Evolutionary conservation across 345 rosid genomes (phyloP).

Genomic region (Clarkia xantiana): DNA sequence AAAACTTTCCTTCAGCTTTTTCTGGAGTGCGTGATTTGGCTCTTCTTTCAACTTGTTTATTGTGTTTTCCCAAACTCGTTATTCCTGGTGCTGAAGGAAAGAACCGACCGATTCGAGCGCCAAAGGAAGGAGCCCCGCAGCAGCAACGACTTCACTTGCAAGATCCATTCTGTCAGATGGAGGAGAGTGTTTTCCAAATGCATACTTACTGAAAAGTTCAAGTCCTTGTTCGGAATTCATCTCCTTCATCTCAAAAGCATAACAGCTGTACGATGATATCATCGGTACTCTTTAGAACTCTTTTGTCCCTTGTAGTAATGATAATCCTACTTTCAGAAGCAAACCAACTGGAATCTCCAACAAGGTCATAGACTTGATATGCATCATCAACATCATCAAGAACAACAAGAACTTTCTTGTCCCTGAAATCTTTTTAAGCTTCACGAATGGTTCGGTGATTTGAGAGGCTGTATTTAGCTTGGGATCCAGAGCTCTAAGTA

Average conservation of each 20-base stretch:
- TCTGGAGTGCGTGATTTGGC: neutral
- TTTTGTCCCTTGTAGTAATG: neutral
- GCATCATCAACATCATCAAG: slow-evolving; percentile 1
- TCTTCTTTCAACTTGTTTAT: neutral
- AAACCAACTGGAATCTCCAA: neutral
- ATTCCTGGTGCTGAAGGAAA: neutral
- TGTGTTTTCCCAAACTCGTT: neutral
- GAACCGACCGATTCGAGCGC: neutral
- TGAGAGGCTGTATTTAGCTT: neutral
- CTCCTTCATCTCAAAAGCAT: neutral
- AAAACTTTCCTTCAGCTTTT: neutral
- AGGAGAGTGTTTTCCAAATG: neutral
- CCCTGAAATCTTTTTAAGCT: neutral
- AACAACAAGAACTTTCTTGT: slow-evolving; percentile 1
- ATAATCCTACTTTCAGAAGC: slow-evolving; percentile 1
- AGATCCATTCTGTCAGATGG: neutral
- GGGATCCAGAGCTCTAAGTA: neutral
- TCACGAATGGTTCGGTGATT: neutral
- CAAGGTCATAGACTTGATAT: neutral
- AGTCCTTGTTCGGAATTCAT: neutral
- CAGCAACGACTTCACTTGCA: neutral
- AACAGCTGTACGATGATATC: neutral
- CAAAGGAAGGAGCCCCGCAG: neutral
- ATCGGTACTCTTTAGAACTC: neutral
- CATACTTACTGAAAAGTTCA: slow-evolving; percentile 1